These are phyloP conservation scores for Schizothecium vesticola DNA, from an alignment of 495 filamentous ascomycete genomes.

Conservation along the genomic window DNA sequence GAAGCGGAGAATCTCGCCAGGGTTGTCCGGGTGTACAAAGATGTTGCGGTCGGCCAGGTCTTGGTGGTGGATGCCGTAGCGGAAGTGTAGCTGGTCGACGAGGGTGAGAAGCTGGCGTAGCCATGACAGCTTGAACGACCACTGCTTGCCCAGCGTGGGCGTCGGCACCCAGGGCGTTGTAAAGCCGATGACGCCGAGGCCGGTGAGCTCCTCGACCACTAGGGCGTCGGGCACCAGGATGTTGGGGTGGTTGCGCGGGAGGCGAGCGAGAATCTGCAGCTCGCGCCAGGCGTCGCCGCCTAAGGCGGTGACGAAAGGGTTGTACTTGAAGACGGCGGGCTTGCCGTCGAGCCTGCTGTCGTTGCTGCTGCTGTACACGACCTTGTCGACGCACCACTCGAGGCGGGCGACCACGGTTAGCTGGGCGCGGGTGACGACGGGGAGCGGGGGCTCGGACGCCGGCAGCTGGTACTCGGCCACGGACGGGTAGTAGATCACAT, in stretches of 20 bases:
- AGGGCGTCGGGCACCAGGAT: slow-evolving; percentile 33
- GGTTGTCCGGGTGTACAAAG: slow-evolving; percentile 21
- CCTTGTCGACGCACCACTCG: neutral
- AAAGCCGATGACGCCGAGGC: slow-evolving; percentile 36
- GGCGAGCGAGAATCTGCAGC: neutral
- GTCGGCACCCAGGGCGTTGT: slow-evolving; percentile 35
- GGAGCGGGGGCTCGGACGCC: neutral
- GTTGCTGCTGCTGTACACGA: neutral
- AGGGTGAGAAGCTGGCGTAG: slow-evolving; percentile 34
- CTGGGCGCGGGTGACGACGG: neutral
- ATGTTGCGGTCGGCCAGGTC: slow-evolving; percentile 38
- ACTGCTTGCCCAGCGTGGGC: slow-evolving; percentile 24
- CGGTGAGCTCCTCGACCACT: slow-evolving; percentile 30
- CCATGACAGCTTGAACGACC: slow-evolving; percentile 33
- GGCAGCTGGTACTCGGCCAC: neutral
- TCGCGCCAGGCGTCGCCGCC: neutral
- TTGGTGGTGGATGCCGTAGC: slow-evolving; percentile 35
- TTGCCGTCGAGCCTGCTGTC: neutral
- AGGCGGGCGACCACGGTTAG: neutral
- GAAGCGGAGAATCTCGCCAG: slow-evolving; percentile 30
- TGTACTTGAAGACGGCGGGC: neutral
- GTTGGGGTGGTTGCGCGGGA: slow-evolving; percentile 25
- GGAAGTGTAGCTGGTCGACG: slow-evolving; percentile 37
- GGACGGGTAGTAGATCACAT: neutral
- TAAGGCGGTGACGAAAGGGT: neutral